A percentile compares a stretch with the other conserved stretches of the same genome.
Evolutionary conservation across 2,329 filamentous ascomycete genomes (phyloP).

Genomic region (Pseudocercospora ulei): DNA sequence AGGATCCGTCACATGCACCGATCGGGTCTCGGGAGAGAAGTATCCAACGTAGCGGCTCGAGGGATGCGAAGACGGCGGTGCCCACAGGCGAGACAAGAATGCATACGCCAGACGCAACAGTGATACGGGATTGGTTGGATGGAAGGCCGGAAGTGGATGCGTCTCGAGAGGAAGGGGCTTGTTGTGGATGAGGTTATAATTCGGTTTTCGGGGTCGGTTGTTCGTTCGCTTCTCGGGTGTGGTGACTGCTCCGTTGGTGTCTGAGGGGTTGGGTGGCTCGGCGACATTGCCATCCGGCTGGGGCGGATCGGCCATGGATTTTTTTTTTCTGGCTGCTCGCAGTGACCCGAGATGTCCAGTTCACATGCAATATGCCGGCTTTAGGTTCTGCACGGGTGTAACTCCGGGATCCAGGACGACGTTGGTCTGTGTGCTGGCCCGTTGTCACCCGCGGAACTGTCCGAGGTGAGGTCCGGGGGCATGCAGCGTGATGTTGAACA

Average conservation of each 20-base stretch:
- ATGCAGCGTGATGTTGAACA: too few species aligned
- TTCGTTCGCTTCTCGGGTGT: constrained; percentile 19
- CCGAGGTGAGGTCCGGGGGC: too few species aligned
- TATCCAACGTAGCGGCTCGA: constrained; percentile 58
- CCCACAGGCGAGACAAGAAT: constrained; percentile 63
- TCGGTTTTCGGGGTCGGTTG: constrained; percentile 38
- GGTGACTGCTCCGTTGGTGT: constrained; percentile 8
- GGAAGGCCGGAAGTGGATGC: constrained; percentile 75
- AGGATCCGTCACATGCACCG: constrained; percentile 72
- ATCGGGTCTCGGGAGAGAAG: constrained; percentile 72
- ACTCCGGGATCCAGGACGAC: too few species aligned
- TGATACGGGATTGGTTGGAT: constrained; percentile 86
- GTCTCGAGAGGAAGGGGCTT: constrained; percentile 70
- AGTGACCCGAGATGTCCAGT: too few species aligned
- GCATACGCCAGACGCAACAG: constrained; percentile 68
- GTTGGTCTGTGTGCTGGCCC: too few species aligned
- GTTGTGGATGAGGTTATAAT: constrained; percentile 68
- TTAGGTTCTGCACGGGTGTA: too few species aligned
- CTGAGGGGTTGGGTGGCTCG: too few species aligned
- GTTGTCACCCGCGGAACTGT: too few species aligned
- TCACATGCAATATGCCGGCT: too few species aligned
- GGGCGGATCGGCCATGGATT: too few species aligned
- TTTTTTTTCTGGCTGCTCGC: too few species aligned
- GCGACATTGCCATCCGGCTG: neutral
- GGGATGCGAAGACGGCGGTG: constrained; percentile 55